phyloP scores from a whole-genome alignment of 176 grass and related monocot species.

The Triticum timopheevii region DNA sequence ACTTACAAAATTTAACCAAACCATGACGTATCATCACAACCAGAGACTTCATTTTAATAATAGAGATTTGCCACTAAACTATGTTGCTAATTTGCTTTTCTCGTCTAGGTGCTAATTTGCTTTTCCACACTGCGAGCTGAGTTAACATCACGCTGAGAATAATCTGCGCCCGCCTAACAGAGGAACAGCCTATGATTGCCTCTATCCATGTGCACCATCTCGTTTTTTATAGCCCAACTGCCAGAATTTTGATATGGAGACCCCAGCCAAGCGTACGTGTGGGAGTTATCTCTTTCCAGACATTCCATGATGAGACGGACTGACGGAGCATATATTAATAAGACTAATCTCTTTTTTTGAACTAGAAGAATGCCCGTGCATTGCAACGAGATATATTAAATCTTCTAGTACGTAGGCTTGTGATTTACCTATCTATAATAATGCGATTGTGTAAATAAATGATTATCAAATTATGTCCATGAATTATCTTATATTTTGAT shows the following conservation, averaged over 20 bases:
- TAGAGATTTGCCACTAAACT: neutral
- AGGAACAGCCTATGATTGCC: constrained; percentile 21
- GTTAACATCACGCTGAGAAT: constrained; percentile 4
- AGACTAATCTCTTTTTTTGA: neutral
- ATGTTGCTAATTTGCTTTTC: neutral
- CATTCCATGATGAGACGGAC: neutral
- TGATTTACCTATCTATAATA: too few species aligned
- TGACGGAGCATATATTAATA: neutral
- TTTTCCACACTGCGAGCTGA: neutral
- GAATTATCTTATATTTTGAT: too few species aligned
- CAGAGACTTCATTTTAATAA: too few species aligned
- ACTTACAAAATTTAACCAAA: too few species aligned
- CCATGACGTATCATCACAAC: too few species aligned
- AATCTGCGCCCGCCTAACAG: neutral
- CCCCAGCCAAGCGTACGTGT: neutral
- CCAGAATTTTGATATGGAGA: neutral
- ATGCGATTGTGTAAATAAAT: too few species aligned
- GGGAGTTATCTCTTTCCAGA: neutral
- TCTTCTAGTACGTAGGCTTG: too few species aligned
- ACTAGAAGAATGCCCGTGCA: too few species aligned
- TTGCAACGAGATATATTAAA: too few species aligned
- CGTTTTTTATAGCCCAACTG: neutral
- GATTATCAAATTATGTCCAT: too few species aligned
- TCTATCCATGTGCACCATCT: constrained; percentile 16
- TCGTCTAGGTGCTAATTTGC: neutral